These are phyloP conservation scores for Aspergillus eucalypticola DNA, from an alignment of 2,329 filamentous ascomycete species.

Conservation along the genomic window DNA sequence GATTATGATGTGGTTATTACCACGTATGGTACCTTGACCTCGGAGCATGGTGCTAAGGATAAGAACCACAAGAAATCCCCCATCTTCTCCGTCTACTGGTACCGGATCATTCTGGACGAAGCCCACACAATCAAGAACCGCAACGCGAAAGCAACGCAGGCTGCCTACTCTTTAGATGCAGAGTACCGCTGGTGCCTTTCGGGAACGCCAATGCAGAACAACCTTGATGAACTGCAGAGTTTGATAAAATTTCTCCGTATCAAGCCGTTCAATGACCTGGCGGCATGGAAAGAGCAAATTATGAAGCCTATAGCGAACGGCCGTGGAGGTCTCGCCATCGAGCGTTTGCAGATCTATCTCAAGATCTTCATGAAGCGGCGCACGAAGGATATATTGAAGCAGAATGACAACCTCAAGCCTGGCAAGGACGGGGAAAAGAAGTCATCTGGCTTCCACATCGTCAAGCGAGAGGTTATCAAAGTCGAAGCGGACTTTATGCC, in stretches of 20 bases:
- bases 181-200: conserved; percentile 96
- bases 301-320: conserved; percentile 86
- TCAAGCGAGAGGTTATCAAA: conserved; percentile 82
- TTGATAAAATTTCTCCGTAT: conserved; percentile 91
- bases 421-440: conserved; percentile 56
- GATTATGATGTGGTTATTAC: conserved; percentile 95
- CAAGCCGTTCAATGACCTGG: conserved; percentile 82
- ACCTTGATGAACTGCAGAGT: conserved; percentile 92
- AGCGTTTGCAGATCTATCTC: conserved; percentile 78
- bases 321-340: conserved; percentile 83
- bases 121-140: conserved; percentile 98
- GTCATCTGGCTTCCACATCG: conserved; percentile 77
- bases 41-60: conserved; percentile 75
- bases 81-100: conserved; percentile 92
- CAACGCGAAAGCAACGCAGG: conserved; percentile 91
- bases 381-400: conserved; percentile 93
- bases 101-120: conserved; percentile 91
- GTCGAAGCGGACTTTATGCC: conserved; percentile 75
- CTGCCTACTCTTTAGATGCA: conserved; percentile 78
- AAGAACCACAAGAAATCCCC: conserved; percentile 68
- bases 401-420: conserved; percentile 76
- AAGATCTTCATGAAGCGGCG: conserved; percentile 98
- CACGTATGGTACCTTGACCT: conserved; percentile 92
- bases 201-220: conserved; percentile 97
- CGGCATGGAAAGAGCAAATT: conserved; percentile 88